Conservation (phyloP, 2,329 filamentous ascomycete species). For the Diaporthe helianthi region DNA sequence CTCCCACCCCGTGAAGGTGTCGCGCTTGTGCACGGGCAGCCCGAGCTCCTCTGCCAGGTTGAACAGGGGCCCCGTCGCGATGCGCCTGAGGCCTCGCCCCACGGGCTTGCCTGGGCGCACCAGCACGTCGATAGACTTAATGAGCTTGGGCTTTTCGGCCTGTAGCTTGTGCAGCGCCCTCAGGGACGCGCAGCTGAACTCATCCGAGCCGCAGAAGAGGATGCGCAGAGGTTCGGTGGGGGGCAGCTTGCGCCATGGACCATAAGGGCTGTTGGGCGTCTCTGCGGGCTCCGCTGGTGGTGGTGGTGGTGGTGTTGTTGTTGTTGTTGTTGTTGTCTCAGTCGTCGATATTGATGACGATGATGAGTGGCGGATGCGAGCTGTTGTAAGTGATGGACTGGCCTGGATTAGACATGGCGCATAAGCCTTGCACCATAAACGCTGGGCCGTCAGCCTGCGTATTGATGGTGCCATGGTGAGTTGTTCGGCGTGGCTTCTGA, state of each 20-base stretch:
- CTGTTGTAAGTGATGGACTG: not conserved
- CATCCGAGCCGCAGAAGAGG: slow-evolving; percentile 93
- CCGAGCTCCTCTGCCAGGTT: slow-evolving; percentile 66
- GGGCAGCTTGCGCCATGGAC: slow-evolving; percentile 1
- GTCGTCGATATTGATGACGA: not conserved
- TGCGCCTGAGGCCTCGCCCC: slow-evolving; percentile 74
- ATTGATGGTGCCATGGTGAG: slow-evolving; percentile 18
- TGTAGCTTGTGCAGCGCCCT: slow-evolving; percentile 68
- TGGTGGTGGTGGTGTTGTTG: not conserved
- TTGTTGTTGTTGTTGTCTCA: not conserved
- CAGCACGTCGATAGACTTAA: slow-evolving; percentile 85
- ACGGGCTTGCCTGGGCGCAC: slow-evolving; percentile 79
- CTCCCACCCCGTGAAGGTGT: slow-evolving; percentile 84
- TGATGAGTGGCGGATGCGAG: not conserved
- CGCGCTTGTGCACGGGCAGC: slow-evolving; percentile 74
- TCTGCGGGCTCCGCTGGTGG: not conserved
- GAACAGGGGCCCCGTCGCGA: slow-evolving; percentile 79
- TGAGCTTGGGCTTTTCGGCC: slow-evolving; percentile 57
- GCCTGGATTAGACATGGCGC: no score
- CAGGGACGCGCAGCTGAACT: slow-evolving; percentile 84
- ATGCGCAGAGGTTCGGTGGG: slow-evolving; percentile 73
- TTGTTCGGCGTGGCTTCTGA: slow-evolving; percentile 4
- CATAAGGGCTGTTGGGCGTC: not conserved
- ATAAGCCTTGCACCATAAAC: not conserved
- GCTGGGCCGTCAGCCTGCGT: not conserved